Base-by-base conservation (phyloP, 1,139 yeast species). In the Candida sanyaensis region DNA sequence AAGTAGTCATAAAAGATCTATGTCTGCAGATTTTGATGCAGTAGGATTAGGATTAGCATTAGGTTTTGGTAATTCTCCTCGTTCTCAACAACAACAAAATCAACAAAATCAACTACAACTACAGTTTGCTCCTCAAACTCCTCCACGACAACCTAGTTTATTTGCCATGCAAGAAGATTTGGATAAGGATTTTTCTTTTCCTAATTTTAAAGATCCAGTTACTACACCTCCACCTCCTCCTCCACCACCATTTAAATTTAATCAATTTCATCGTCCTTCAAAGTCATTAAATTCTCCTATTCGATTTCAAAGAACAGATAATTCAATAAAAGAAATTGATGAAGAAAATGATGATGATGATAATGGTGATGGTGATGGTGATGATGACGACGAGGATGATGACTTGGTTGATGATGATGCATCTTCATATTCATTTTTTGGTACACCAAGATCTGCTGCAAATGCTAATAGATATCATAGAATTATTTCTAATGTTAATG, bases 11-110 rank as follows among this genome's bases (percentile, higher is more conserved):
- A 76, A 84, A 56, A 67, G 92, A 43, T 84, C 90, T 0, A 82
- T 85, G 11, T 83, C 88, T 2, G 90, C 90, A 0, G 91, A 85
- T 59, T 84, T 85, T 60, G 91, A 85, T 57, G 61, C 66, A 6
- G 60, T 67, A 54, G 78, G 78, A 2, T 56, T 41, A 31, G 43
- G 43, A 6, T 60, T 67, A 54, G 78, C 77, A 2, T 57, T 41
- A 23, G 43, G 43, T 11, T 54, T 74, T 27, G 71, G 71, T 49
- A 66, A 71, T 29, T 66, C 71, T 42, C 55, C 60, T 33, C 52
- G 50, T 45, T 57, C 44, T 1, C 40, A 37, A 34, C 43, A 37
- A 9, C 47, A n/a, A n/a, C 47, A 13, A 10, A 17, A 17, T 17
- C 49, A 6, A 28, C 40, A 37, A n/a, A n/a, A n/a, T n/a, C n/a